These are phyloP conservation scores for Aspergillus amoenus DNA, from an alignment of 2,329 filamentous ascomycete genomes.

Conservation along the genomic window DNA sequence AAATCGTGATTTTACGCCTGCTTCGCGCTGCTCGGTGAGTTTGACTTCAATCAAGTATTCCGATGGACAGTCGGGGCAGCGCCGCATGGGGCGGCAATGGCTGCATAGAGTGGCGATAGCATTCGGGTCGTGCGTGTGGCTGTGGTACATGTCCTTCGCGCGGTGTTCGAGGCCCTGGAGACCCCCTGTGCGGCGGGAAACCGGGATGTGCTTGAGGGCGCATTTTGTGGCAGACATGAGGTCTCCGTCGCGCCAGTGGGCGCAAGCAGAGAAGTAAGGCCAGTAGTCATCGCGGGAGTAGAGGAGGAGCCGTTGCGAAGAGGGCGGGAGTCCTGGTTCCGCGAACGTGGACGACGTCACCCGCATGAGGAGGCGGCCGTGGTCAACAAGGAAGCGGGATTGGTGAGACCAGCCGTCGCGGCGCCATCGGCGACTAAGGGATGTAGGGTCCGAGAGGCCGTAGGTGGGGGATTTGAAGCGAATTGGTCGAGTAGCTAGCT, in stretches of 20 bases:
- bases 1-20: slow-evolving; percentile 45
- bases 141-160: slow-evolving; percentile 34
- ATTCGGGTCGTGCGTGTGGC: slow-evolving; percentile 33
- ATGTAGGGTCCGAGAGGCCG: slow-evolving; percentile 45
- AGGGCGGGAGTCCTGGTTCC: slow-evolving; percentile 50
- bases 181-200: slow-evolving; percentile 39
- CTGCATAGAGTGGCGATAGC: slow-evolving; percentile 53
- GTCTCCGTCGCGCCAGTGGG: slow-evolving; percentile 62
- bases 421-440: slow-evolving; percentile 56
- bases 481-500: slow-evolving; percentile 54
- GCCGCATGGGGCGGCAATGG: slow-evolving; percentile 57
- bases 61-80: slow-evolving; percentile 62
- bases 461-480: slow-evolving; percentile 46
- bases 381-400: slow-evolving; percentile 55
- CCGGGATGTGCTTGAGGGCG: slow-evolving; percentile 58
- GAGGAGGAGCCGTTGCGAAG: slow-evolving; percentile 55
- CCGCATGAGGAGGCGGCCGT: slow-evolving; percentile 58
- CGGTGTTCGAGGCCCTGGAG: slow-evolving; percentile 45
- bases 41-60: slow-evolving; percentile 64
- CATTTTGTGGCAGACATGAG: slow-evolving; percentile 63
- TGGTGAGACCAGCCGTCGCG: slow-evolving; percentile 56
- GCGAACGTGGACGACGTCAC: slow-evolving; percentile 57
- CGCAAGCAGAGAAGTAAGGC: slow-evolving; percentile 62
- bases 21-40: slow-evolving; percentile 55
- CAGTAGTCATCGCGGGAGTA: slow-evolving; percentile 61